phyloP scores from a whole-genome alignment of 148 eudicot species.

The Vaccinium myrtillus region DNA sequence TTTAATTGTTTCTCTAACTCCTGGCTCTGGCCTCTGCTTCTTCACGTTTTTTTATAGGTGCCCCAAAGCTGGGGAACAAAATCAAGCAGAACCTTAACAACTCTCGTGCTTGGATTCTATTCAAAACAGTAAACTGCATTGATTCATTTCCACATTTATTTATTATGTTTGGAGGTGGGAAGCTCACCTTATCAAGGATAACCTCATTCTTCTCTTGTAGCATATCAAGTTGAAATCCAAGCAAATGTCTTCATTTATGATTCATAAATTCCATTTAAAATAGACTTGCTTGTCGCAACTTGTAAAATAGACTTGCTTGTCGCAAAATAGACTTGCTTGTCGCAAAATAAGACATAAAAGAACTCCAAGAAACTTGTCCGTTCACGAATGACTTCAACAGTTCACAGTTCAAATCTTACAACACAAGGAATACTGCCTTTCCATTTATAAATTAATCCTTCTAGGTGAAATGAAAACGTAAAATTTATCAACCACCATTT shows the following conservation, averaged over 20 bases:
- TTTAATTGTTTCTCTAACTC: constrained; percentile 51
- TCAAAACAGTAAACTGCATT: neutral
- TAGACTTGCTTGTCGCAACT: too few relatives aligned
- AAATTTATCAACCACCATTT: too few relatives aligned
- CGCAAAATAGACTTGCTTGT: too few relatives aligned
- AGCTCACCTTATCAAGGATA: constrained; percentile 68
- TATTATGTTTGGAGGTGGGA: neutral
- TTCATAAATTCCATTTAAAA: neutral
- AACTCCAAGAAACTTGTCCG: too few relatives aligned
- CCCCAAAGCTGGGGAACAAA: constrained; percentile 59
- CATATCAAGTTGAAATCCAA: constrained; percentile 82
- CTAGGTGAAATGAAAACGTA: too few relatives aligned
- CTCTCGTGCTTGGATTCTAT: too few relatives aligned
- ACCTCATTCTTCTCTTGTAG: constrained; percentile 91
- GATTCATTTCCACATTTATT: neutral
- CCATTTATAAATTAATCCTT: too few relatives aligned
- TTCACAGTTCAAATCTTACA: too few relatives aligned
- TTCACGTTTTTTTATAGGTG: constrained; percentile 75
- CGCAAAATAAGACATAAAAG: too few relatives aligned
- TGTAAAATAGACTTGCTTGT: too few relatives aligned
- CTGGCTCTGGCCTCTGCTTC: constrained; percentile 91
- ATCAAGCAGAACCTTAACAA: constrained; percentile 13
- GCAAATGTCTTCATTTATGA: constrained; percentile 17
- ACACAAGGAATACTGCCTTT: too few relatives aligned
- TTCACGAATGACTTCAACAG: too few relatives aligned